These are phyloP conservation scores for Flaveria linearis DNA, from an alignment of 129 eudicot genomes.

Conservation along the genomic window DNA sequence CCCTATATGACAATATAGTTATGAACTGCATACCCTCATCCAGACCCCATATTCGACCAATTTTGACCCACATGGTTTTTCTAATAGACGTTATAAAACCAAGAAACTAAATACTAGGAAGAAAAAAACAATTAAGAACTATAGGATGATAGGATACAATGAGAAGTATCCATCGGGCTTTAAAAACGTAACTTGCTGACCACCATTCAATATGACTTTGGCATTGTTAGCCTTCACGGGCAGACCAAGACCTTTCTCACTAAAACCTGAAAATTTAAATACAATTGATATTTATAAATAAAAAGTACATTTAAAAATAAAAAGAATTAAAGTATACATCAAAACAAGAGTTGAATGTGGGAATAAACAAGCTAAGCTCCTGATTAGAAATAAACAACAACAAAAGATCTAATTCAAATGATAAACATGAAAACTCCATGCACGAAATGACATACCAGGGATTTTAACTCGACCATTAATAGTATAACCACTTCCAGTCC, in stretches of 20 bases:
- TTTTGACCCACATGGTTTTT: no score
- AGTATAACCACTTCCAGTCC: constrained; percentile 70
- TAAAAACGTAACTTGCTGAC: constrained; percentile 76
- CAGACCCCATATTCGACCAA: no score
- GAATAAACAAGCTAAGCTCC: background rate
- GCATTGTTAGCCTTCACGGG: constrained; percentile 69
- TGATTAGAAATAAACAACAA: background rate
- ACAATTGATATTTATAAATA: constrained; percentile 24
- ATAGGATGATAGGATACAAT: constrained; percentile 74
- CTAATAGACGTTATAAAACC: no score
- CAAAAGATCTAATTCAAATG: background rate
- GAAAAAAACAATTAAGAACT: background rate
- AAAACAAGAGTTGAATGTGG: background rate
- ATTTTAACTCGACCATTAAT: constrained; percentile 81
- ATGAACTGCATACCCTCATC: background rate
- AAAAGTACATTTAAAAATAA: background rate
- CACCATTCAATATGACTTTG: constrained; percentile 81
- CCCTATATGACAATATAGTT: background rate
- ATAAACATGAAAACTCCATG: background rate
- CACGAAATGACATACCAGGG: constrained; percentile 53
- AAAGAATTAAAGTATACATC: background rate
- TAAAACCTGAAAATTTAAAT: constrained; percentile 41
- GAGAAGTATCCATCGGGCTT: constrained; percentile 97
- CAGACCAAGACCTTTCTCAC: constrained; percentile 60
- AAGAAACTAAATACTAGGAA: no score